These are phyloP conservation scores for Candida alai DNA, from an alignment of 805 yeast genomes.

Conservation along the genomic window DNA sequence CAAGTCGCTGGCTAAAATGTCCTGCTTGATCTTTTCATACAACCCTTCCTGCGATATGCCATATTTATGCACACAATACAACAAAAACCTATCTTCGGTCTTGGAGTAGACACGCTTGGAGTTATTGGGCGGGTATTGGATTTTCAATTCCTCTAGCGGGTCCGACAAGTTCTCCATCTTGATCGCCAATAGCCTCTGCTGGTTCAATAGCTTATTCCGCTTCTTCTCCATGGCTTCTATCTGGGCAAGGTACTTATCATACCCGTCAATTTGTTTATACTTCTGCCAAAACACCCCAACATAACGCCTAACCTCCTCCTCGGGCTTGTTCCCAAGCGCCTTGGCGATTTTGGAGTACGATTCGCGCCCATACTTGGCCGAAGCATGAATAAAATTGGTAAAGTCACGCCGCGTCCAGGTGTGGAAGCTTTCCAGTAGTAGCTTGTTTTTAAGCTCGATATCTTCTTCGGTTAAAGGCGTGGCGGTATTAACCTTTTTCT, in stretches of 20 bases:
- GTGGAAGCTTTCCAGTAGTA: constrained; percentile 55
- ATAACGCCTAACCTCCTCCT: constrained; percentile 58
- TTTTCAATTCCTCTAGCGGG: constrained; percentile 59
- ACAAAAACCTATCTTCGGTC: constrained; percentile 65
- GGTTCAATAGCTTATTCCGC: constrained; percentile 48
- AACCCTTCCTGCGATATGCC: constrained; percentile 61
- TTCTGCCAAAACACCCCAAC: constrained; percentile 62
- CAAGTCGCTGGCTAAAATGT: constrained; percentile 52
- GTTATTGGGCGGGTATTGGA: constrained; percentile 80
- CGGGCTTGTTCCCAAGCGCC: constrained; percentile 53
- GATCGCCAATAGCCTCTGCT: constrained; percentile 49
- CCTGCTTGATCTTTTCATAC: constrained; percentile 62
- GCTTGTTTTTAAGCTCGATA: constrained; percentile 45
- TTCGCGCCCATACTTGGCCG: constrained; percentile 63
- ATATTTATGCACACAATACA: constrained; percentile 56
- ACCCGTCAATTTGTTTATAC: constrained; percentile 59
- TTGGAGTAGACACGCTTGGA: constrained; percentile 70
- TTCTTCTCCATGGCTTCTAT: constrained; percentile 74
- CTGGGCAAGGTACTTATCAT: constrained; percentile 66
- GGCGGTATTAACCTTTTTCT: constrained; percentile 50
- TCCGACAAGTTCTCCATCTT: constrained; percentile 53
- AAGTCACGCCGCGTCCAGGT: constrained; percentile 76
- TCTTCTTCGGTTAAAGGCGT: constrained; percentile 65
- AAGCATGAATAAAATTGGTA: constrained; percentile 63
- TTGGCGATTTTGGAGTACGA: constrained; percentile 47